Percentiles rank a stretch among this genome's conserved stretches.
These are phyloP conservation scores for Diplogelasinospora grovesii DNA, from an alignment of 495 filamentous ascomycete species.

Conservation along the genomic window DNA sequence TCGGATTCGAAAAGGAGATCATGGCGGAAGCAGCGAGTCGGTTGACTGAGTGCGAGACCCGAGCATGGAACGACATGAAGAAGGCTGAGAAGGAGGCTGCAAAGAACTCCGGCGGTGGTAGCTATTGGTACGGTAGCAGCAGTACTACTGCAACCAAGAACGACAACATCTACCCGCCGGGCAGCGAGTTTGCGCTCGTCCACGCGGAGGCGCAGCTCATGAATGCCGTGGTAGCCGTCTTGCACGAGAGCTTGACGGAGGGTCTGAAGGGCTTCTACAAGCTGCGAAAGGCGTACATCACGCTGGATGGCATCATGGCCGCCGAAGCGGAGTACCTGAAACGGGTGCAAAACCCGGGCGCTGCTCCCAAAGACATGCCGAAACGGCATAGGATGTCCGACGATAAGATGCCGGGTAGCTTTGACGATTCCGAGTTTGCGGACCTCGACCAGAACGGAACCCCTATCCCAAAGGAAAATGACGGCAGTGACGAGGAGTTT, in stretches of 20 bases:
- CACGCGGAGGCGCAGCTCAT: conserved; percentile 80
- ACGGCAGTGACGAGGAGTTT: conserved; percentile 20
- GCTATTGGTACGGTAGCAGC: conserved; percentile 18
- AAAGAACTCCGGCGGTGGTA: conserved; percentile 16
- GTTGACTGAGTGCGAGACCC: conserved; percentile 71
- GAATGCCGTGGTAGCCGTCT: conserved; percentile 77
- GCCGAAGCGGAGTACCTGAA: conserved; percentile 39
- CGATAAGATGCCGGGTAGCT: conserved; percentile 29
- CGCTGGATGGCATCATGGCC: conserved; percentile 65
- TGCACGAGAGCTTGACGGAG: conserved; percentile 91
- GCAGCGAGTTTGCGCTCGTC: conserved; percentile 73
- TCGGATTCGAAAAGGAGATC: conserved; percentile 92
- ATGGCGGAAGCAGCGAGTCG: conserved; percentile 77
- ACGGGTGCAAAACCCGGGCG: conserved; percentile 5
- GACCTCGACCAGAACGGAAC: conserved; percentile 12
- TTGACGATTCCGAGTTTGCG: conserved; percentile 29
- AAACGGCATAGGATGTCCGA: conserved; percentile 17
- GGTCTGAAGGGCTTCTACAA: conserved; percentile 90
- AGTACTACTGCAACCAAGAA: no score
- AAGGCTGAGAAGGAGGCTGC: conserved; percentile 55
- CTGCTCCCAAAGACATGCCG: background rate
- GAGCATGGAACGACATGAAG: conserved; percentile 71
- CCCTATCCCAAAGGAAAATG: conserved; percentile 11
- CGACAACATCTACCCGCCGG: conserved; percentile 67
- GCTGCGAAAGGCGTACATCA: conserved; percentile 79